Evolutionary conservation across 768 basidiomycete genomes (phyloP).

Genomic region (Cyathus striatus): DNA sequence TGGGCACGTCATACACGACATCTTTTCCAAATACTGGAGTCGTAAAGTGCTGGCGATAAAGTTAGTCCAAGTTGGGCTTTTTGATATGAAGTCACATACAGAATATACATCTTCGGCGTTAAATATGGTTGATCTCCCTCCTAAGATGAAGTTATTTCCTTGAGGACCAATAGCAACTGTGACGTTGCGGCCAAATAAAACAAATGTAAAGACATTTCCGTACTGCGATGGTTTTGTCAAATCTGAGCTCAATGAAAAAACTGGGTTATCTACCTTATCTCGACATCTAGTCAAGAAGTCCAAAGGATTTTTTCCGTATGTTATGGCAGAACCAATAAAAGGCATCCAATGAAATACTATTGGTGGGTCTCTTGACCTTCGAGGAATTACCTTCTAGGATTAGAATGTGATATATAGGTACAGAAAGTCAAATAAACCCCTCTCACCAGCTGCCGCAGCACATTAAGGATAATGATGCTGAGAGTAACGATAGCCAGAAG

Average conservation of each 20-base stretch:
- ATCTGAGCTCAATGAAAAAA: not conserved
- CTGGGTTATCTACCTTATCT: slow-evolving; percentile 53
- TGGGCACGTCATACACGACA: slow-evolving; percentile 96
- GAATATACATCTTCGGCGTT: slow-evolving; percentile 97
- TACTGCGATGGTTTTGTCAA: slow-evolving; percentile 45
- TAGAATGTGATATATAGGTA: not conserved
- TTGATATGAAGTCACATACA: slow-evolving; percentile 30
- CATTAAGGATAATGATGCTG: slow-evolving; percentile 65
- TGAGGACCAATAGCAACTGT: slow-evolving; percentile 89
- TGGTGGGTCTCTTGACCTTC: slow-evolving; percentile 75
- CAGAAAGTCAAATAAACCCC: not conserved
- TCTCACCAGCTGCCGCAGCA: slow-evolving; percentile 73
- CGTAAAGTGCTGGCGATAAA: slow-evolving; percentile 64
- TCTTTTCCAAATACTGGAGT: slow-evolving; percentile 96
- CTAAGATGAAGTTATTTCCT: slow-evolving; percentile 92
- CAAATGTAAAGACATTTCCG: slow-evolving; percentile 95
- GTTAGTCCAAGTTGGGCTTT: slow-evolving; percentile 3
- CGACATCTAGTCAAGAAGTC: slow-evolving; percentile 78
- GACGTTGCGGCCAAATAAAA: slow-evolving; percentile 82
- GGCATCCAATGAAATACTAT: slow-evolving; percentile 95
- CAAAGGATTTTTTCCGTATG: slow-evolving; percentile 90
- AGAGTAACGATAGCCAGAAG: slow-evolving; percentile 64
- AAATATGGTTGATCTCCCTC: slow-evolving; percentile 87
- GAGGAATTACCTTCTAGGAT: slow-evolving; percentile 52
- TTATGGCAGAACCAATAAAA: slow-evolving; percentile 80